Conservation (phyloP, 208 protist species). For the Leishmania braziliensis region DNA sequence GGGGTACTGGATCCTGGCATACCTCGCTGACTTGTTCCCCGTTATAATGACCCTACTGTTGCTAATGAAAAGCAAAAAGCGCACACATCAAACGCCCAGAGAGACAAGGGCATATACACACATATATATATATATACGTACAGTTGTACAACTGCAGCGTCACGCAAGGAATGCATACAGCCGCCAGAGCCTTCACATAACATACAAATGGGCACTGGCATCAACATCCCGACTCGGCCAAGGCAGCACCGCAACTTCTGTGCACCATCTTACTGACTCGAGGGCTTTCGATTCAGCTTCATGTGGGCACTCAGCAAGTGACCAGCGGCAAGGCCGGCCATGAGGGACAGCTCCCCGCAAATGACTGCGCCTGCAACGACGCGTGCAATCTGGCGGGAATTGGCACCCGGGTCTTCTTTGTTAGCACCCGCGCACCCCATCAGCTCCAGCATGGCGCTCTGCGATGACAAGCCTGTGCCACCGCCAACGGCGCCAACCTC, state of each 20-base stretch:
- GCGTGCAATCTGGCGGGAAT: conserved; percentile 93
- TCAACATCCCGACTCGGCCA: not conserved
- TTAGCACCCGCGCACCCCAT: conserved; percentile 91
- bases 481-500: conserved; percentile 99
- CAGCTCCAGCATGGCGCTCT: conserved; percentile 94
- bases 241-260: not conserved
- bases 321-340: conserved; percentile 91
- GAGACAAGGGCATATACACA: not conserved
- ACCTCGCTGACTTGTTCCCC: not conserved
- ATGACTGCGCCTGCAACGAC: conserved; percentile 94
- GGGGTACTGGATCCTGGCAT: too few species aligned
- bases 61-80: not conserved
- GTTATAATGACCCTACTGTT: not conserved
- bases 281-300: conserved; percentile 91
- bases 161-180: not conserved
- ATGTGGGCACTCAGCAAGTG: conserved; percentile 92
- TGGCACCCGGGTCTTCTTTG: conserved; percentile 80
- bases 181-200: not conserved
- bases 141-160: not conserved
- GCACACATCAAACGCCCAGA: not conserved
- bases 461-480: conserved; percentile 95
- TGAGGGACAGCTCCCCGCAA: conserved; percentile 97
- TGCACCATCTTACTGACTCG: conserved; percentile 11
- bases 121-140: not conserved
- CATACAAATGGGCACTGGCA: not conserved